These are phyloP conservation scores for Golubevia pallescens DNA, from an alignment of 1,284 basidiomycete genomes.

Conservation along the genomic window DNA sequence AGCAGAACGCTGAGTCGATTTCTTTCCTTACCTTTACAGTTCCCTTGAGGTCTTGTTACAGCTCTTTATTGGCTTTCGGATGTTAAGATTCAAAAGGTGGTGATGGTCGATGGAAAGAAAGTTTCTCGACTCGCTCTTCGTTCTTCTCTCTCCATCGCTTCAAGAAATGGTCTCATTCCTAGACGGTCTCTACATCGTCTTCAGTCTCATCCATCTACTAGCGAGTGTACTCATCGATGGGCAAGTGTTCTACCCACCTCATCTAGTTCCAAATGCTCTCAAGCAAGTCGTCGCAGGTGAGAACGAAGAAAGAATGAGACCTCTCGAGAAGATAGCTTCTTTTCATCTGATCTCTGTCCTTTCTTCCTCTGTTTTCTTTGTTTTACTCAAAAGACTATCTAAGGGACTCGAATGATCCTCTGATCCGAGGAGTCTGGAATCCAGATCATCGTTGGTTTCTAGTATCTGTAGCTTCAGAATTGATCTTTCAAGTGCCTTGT, in stretches of 20 bases:
- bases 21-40: no score
- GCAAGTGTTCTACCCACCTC: conserved; percentile 27
- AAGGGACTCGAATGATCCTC: conserved; percentile 25
- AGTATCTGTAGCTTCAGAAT: conserved; percentile 26
- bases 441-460: conserved; percentile 34
- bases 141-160: neutral
- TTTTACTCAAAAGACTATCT: conserved; percentile 19
- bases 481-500: conserved; percentile 32
- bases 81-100: no score
- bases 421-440: conserved; percentile 11
- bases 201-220: conserved; percentile 22
- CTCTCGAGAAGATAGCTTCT: neutral
- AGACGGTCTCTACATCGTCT: neutral
- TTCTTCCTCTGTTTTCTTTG: neutral
- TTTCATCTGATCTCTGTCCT: neutral
- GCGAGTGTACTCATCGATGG: conserved; percentile 33
- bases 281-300: conserved; percentile 14
- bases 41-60: no score
- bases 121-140: no score
- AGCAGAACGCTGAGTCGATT: no score
- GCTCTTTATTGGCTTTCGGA: no score
- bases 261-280: conserved; percentile 23
- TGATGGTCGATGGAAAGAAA: no score
- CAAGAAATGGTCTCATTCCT: neutral
- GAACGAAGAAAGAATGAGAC: neutral